A percentile compares a stretch with the other conserved stretches of the same genome.
Conservation (phyloP, 2,329 filamentous ascomycete genomes). For the Tolypocladium capitatum region DNA sequence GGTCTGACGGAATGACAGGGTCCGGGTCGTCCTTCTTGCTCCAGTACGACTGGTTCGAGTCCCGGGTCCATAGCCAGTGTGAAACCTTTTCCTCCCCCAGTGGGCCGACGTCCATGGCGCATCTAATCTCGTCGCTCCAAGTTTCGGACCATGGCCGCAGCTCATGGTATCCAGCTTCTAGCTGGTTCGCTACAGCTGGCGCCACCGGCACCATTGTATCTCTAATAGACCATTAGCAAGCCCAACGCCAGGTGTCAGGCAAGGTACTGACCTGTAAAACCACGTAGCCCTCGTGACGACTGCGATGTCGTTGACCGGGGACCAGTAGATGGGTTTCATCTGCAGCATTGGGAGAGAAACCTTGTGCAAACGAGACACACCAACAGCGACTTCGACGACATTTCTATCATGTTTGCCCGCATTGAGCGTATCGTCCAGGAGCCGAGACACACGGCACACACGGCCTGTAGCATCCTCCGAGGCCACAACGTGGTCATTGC, state of each 20-base stretch:
- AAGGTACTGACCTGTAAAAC: constrained; percentile 61
- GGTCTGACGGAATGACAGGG: constrained; percentile 35
- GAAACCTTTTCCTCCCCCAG: constrained; percentile 84
- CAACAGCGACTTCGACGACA: constrained; percentile 59
- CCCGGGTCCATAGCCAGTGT: constrained; percentile 66
- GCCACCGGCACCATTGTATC: constrained; percentile 90
- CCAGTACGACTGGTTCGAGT: constrained; percentile 14
- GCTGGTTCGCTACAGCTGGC: constrained; percentile 71
- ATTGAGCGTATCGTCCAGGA: neutral
- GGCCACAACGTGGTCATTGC: neutral
- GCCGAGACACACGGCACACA: no score
- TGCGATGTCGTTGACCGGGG: constrained; percentile 77
- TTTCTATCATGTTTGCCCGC: constrained; percentile 8
- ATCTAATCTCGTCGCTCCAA: constrained; percentile 82
- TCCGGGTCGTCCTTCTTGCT: constrained; percentile 14
- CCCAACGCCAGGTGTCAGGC: neutral
- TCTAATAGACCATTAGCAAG: constrained; percentile 13
- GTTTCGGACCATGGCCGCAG: constrained; percentile 81
- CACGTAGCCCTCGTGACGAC: constrained; percentile 77
- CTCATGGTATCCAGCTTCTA: constrained; percentile 83
- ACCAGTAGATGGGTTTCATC: constrained; percentile 98
- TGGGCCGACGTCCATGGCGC: constrained; percentile 80
- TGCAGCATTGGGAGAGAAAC: constrained; percentile 70
- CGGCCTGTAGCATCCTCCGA: neutral
- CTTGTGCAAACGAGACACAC: constrained; percentile 77